Conservation (phyloP, 306 rosid genomes). For the Acacia confusa region DNA sequence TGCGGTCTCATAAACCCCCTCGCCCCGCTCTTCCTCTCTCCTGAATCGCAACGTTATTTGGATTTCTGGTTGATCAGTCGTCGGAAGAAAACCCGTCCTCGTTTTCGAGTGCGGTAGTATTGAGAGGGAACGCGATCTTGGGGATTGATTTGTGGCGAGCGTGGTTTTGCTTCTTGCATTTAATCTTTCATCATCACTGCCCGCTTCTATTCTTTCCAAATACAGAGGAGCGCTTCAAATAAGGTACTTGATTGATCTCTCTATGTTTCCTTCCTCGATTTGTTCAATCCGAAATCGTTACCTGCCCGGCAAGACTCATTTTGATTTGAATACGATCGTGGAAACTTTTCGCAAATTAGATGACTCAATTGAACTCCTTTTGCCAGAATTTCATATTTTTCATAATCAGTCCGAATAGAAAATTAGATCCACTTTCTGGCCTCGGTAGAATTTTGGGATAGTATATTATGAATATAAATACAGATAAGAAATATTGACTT, state of each 20-base stretch:
- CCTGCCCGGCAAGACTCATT: not conserved
- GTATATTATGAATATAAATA: not conserved
- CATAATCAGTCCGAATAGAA: not conserved
- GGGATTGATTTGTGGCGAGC: not conserved
- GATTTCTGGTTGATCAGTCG: not conserved
- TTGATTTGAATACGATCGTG: not conserved
- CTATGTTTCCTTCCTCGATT: not conserved
- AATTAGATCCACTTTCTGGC: not conserved
- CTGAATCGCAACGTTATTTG: not conserved
- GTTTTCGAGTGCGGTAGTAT: conserved; percentile 6
- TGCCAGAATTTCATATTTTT: conserved; percentile 4
- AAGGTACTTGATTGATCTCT: conserved; percentile 31
- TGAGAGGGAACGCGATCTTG: not conserved
- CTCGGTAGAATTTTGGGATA: not conserved
- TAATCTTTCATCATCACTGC: not conserved
- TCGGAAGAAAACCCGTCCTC: conserved; percentile 22
- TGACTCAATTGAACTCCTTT: not conserved
- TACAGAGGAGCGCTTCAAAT: not conserved
- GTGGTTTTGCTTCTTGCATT: not conserved
- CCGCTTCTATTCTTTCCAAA: not conserved
- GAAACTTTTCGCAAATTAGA: not conserved
- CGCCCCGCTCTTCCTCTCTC: conserved; percentile 18
- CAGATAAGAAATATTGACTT: not conserved
- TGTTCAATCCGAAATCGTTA: not conserved
- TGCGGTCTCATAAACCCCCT: not conserved